Conservation (phyloP, 805 yeast genomes). For the Blastobotrys parvus region DNA sequence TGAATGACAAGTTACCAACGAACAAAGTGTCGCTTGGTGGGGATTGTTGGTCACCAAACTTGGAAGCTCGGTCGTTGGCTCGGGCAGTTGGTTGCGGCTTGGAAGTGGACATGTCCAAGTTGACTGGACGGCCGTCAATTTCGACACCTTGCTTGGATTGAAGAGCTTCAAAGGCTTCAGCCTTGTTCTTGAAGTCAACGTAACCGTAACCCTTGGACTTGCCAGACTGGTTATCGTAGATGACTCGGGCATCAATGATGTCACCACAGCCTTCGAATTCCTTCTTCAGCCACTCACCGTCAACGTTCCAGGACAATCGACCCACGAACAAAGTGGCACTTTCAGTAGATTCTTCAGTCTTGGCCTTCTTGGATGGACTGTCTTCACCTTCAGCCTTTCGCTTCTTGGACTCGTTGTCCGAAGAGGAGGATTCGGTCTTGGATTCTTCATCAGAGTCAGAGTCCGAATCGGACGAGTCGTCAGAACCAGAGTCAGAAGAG, state of each 20-base stretch:
- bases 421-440: slow-evolving; percentile 22
- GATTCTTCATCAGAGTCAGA: slow-evolving; percentile 22
- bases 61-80: slow-evolving; percentile 69
- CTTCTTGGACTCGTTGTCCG: slow-evolving; percentile 23
- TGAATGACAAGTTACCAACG: slow-evolving; percentile 92
- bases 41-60: slow-evolving; percentile 84
- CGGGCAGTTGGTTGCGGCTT: slow-evolving; percentile 54
- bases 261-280: slow-evolving; percentile 79
- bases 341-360: slow-evolving; percentile 42
- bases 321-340: slow-evolving; percentile 93
- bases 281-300: slow-evolving; percentile 84
- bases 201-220: slow-evolving; percentile 92
- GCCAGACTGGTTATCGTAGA: slow-evolving; percentile 84
- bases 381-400: slow-evolving; percentile 25
- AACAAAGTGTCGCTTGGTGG: slow-evolving; percentile 93
- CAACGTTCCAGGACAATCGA: slow-evolving; percentile 94
- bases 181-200: slow-evolving; percentile 79
- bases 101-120: slow-evolving; percentile 83
- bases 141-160: slow-evolving; percentile 83
- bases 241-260: slow-evolving; percentile 82
- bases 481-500: slow-evolving; percentile 20
- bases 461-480: slow-evolving; percentile 23
- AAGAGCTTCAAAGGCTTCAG: slow-evolving; percentile 79
- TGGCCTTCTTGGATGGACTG: slow-evolving; percentile 39
- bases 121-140: slow-evolving; percentile 94